phyloP scores from a whole-genome alignment of 768 basidiomycete genomes.

The Rubroboletus satanas region DNA sequence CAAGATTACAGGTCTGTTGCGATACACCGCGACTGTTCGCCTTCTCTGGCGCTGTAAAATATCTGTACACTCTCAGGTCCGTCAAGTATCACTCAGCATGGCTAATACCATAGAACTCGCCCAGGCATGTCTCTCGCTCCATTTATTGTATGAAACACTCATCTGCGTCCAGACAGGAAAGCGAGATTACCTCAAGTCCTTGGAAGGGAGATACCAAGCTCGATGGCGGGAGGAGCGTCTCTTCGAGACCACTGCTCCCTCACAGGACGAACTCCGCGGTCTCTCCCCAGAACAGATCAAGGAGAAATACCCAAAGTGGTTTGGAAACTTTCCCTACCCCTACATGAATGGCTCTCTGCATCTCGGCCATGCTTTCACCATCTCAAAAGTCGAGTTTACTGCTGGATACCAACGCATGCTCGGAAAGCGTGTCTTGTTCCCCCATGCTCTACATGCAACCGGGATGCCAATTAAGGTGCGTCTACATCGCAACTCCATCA shows the following conservation, averaged over 20 bases:
- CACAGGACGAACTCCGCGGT: constrained; percentile 57
- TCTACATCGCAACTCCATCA: constrained; percentile 1
- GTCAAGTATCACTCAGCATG: constrained; percentile 35
- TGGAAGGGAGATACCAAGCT: constrained; percentile 84
- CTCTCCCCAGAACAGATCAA: constrained; percentile 63
- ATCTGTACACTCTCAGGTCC: constrained; percentile 19
- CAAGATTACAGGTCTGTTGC: constrained; percentile 28
- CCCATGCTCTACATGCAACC: constrained; percentile 97
- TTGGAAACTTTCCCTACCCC: constrained; percentile 92
- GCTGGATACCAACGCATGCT: constrained; percentile 94
- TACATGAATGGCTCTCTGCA: constrained; percentile 99
- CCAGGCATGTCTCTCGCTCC: constrained; percentile 39
- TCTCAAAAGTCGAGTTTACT: constrained; percentile 96
- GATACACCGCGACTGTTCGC: constrained; percentile 20
- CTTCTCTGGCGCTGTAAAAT: constrained; percentile 32
- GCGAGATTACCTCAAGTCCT: constrained; percentile 76
- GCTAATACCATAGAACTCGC: constrained; percentile 64
- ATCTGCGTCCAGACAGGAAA: constrained; percentile 72
- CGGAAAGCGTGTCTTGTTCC: constrained; percentile 92
- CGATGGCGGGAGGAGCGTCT: constrained; percentile 72
- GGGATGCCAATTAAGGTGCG: constrained; percentile 99
- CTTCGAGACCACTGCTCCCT: constrained; percentile 85
- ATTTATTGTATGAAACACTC: background rate
- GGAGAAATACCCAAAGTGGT: constrained; percentile 90
- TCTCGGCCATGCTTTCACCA: constrained; percentile 95